Percentiles rank a stretch among this genome's conserved stretches.
phyloP scores from a whole-genome alignment of 1,284 basidiomycete genomes.

The Ceratobasidium sp. region DNA sequence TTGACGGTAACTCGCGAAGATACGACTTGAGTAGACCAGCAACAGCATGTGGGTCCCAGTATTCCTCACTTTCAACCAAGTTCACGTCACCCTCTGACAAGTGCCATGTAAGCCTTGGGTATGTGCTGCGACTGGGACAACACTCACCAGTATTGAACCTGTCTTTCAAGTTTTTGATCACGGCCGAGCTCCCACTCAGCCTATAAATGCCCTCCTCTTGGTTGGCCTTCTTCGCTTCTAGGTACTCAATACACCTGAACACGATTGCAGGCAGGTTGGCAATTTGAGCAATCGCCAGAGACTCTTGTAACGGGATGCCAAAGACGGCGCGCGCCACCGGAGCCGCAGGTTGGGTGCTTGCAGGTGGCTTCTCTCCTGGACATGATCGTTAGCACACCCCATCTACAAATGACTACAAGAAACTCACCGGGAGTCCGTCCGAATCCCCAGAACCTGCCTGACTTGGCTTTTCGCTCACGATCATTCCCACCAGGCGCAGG shows the following conservation, averaged over 20 bases:
- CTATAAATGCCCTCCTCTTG: conserved; percentile 98
- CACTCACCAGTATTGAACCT: conserved; percentile 83
- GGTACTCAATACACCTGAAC: conserved; percentile 89
- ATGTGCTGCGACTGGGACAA: background rate
- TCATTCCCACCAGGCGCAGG: conserved; percentile 55
- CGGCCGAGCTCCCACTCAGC: conserved; percentile 88
- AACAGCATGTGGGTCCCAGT: conserved; percentile 94
- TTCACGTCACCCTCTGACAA: conserved; percentile 86
- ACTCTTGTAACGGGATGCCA: conserved; percentile 85
- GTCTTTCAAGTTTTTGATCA: conserved; percentile 92
- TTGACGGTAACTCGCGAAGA: conserved; percentile 87
- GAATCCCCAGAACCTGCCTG: conserved; percentile 86
- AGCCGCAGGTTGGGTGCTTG: conserved; percentile 50
- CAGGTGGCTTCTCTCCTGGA: conserved; percentile 9
- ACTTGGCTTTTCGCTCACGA: conserved; percentile 86
- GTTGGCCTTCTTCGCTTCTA: conserved; percentile 89
- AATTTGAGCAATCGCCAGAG: conserved; percentile 86
- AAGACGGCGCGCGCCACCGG: conserved; percentile 79
- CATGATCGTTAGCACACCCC: conserved; percentile 14
- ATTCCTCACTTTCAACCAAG: conserved; percentile 82
- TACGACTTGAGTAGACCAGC: conserved; percentile 90
- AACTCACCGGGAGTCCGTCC: conserved; percentile 51
- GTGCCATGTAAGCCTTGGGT: background rate
- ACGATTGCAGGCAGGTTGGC: conserved; percentile 92
- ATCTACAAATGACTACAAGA: conserved; percentile 46